Evolutionary conservation across 2,329 filamentous ascomycete genomes (phyloP).

Genomic region (Fusarium camptoceras): DNA sequence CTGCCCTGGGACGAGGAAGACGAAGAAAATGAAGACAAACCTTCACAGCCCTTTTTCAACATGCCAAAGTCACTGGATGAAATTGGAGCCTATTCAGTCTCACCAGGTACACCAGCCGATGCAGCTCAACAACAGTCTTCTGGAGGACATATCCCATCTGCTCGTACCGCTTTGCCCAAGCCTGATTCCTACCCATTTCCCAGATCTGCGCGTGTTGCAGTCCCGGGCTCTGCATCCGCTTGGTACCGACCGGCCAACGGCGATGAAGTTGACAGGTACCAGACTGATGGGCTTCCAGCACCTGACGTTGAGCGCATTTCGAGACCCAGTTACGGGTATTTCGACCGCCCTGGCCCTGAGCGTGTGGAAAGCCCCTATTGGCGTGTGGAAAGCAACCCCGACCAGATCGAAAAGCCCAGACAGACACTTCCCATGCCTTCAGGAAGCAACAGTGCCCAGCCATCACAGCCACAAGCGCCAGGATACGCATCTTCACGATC

Average conservation of each 20-base stretch:
- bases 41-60: background rate
- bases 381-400: background rate
- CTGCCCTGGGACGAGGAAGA: background rate
- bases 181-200: background rate
- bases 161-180: background rate
- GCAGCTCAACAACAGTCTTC: background rate
- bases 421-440: background rate
- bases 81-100: background rate
- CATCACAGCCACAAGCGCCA: background rate
- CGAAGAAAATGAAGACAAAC: background rate
- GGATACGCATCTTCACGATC: background rate
- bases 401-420: background rate
- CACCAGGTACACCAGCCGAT: background rate
- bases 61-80: background rate
- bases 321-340: background rate
- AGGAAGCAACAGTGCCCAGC: background rate
- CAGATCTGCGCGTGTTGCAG: background rate
- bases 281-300: background rate
- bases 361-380: slow-evolving; percentile 2
- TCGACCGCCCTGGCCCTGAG: background rate
- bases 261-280: background rate
- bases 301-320: background rate
- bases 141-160: background rate
- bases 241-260: background rate
- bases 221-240: background rate